These are phyloP conservation scores for Botrytis byssoidea DNA, from an alignment of 2,329 filamentous ascomycete species.

Conservation along the genomic window DNA sequence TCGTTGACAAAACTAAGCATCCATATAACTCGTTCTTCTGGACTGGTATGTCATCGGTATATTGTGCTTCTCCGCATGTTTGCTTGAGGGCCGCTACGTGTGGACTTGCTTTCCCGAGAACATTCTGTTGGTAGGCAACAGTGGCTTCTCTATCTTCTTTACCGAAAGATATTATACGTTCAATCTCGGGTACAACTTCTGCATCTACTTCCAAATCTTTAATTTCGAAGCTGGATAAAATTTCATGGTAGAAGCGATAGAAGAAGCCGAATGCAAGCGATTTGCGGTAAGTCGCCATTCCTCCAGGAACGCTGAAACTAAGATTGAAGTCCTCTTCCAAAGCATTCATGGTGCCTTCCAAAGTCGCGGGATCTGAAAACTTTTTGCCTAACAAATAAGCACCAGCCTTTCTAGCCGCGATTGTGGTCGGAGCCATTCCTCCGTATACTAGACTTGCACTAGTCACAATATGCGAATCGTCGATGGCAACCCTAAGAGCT, in stretches of 20 bases:
- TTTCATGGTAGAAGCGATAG: constrained; percentile 94
- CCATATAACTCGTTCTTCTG: constrained; percentile 87
- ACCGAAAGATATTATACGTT: constrained; percentile 78
- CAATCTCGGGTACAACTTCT: constrained; percentile 79
- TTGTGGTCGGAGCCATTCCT: constrained; percentile 89
- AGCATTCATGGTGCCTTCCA: constrained; percentile 87
- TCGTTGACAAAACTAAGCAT: constrained; percentile 82
- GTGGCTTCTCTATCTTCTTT: constrained; percentile 74
- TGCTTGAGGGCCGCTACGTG: constrained; percentile 94
- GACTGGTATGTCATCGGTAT: constrained; percentile 90
- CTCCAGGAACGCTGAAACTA: constrained; percentile 85
- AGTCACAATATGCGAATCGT: constrained; percentile 66
- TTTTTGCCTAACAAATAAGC: constrained; percentile 73
- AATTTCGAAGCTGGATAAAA: constrained; percentile 60
- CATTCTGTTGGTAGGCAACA: constrained; percentile 73
- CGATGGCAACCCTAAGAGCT: constrained; percentile 72
- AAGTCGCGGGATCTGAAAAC: constrained; percentile 75
- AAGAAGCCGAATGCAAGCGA: constrained; percentile 91
- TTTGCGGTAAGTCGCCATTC: constrained; percentile 95
- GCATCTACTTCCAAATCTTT: constrained; percentile 58
- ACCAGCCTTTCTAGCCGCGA: constrained; percentile 78
- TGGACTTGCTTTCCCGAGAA: constrained; percentile 80
- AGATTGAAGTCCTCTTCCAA: constrained; percentile 89
- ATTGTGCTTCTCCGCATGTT: constrained; percentile 89
- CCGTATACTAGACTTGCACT: constrained; percentile 84